A percentile compares a stretch with the other conserved stretches of the same genome.
Evolutionary conservation across 1,284 basidiomycete species (phyloP).

Genomic region (Inonotus hispidus): DNA sequence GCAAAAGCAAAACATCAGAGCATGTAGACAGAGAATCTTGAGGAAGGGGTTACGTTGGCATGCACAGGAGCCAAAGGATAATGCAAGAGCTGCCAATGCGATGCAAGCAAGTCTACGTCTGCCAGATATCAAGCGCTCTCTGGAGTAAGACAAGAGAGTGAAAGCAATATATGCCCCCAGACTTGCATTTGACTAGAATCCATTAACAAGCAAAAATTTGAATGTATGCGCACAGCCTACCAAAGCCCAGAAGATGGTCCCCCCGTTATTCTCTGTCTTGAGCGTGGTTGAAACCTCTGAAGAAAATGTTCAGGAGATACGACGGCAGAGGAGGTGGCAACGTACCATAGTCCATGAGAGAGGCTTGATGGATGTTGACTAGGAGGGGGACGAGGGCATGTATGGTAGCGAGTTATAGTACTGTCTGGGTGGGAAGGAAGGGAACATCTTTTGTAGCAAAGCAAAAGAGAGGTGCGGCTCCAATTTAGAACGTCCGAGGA

Average conservation of each 20-base stretch:
- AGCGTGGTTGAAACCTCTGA: background rate
- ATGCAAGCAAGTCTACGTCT: background rate
- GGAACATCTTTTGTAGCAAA: background rate
- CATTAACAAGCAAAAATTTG: background rate
- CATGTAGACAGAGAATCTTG: background rate
- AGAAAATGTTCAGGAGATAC: background rate
- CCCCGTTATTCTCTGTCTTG: constrained; percentile 1
- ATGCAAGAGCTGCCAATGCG: background rate
- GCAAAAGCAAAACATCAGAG: background rate
- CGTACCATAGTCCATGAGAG: background rate
- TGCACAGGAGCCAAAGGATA: constrained; percentile 13
- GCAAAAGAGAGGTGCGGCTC: background rate
- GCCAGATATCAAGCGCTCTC: background rate
- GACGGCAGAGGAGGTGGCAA: background rate
- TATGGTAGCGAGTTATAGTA: background rate
- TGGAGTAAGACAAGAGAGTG: background rate
- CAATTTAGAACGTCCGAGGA: background rate
- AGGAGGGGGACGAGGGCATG: background rate
- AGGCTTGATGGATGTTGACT: background rate
- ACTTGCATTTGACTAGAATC: background rate
- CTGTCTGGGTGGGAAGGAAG: background rate
- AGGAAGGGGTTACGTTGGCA: constrained; percentile 9
- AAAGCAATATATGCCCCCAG: constrained; percentile 10
- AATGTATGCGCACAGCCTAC: background rate
- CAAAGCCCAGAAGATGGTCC: constrained; percentile 8